Evolutionary conservation across 805 yeast genomes (phyloP).

Genomic region (Ogataea pini): DNA sequence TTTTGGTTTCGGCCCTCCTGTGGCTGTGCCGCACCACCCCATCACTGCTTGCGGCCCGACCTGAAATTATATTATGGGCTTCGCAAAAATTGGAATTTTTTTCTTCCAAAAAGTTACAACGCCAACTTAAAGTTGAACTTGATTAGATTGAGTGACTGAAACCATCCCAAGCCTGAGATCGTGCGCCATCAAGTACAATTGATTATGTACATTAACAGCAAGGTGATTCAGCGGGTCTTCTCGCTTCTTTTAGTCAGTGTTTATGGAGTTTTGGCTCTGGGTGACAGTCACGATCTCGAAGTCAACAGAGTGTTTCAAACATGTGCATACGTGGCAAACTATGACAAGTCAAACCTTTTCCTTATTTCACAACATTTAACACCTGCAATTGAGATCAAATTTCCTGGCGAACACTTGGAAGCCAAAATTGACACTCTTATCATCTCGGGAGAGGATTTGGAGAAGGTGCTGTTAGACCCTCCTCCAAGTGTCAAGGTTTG

Average conservation of each 20-base stretch:
- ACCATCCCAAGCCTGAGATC: not conserved
- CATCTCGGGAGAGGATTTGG: constrained; percentile 28
- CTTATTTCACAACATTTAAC: constrained; percentile 19
- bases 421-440: constrained; percentile 25
- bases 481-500: constrained; percentile 32
- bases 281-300: constrained; percentile 26
- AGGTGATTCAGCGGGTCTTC: not conserved
- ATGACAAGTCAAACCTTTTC: constrained; percentile 21
- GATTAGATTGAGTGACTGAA: too few relatives aligned
- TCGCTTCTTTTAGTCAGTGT: not conserved
- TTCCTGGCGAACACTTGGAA: constrained; percentile 8
- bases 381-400: constrained; percentile 26
- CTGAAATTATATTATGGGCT: too few relatives aligned
- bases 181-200: not conserved
- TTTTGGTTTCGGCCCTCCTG: too few relatives aligned
- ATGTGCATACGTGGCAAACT: constrained; percentile 34
- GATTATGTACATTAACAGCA: not conserved
- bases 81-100: not conserved
- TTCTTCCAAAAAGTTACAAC: not conserved
- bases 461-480: constrained; percentile 26
- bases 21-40: not conserved
- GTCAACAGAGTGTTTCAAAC: constrained; percentile 29
- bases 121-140: not conserved
- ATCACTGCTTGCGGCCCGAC: not conserved
- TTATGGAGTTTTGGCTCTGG: constrained; percentile 17